Conservation (phyloP, 1,284 basidiomycete genomes). For the Malassezia obtusa region DNA sequence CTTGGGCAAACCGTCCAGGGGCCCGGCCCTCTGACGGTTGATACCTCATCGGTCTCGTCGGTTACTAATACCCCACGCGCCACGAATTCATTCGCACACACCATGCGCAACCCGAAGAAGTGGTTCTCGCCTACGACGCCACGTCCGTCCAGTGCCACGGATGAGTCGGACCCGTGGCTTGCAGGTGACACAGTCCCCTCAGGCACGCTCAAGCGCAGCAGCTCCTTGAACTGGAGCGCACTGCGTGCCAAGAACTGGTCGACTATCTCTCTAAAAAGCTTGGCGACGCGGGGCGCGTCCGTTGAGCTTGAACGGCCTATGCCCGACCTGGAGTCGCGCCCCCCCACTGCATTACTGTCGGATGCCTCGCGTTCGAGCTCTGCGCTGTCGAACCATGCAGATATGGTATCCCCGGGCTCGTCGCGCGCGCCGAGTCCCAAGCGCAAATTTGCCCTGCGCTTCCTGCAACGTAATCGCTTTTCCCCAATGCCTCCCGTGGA, state of each 20-base stretch:
- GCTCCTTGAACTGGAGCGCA: conserved; percentile 3
- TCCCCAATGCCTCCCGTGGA: conserved; percentile 7
- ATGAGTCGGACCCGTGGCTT: background rate
- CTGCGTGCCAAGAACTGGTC: conserved; percentile 1
- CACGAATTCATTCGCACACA: background rate
- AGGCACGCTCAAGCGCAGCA: conserved; percentile 5
- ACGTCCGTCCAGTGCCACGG: background rate
- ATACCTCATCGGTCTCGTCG: background rate
- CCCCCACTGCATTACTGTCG: background rate
- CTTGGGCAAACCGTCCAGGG: background rate
- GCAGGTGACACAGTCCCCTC: background rate
- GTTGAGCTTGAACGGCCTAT: background rate
- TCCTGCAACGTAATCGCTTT: conserved; percentile 12
- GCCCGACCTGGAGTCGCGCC: background rate
- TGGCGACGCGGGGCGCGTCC: background rate
- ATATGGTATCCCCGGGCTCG: background rate
- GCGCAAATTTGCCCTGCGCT: conserved; percentile 8
- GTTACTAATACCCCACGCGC: background rate
- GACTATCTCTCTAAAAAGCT: background rate
- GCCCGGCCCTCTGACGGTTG: background rate
- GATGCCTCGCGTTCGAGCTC: background rate
- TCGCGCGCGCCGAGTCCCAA: background rate
- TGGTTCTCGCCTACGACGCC: background rate
- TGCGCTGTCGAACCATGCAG: background rate
- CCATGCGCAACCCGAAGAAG: background rate